phyloP scores from a whole-genome alignment of 768 basidiomycete species.

The Termitomyces sp. region DNA sequence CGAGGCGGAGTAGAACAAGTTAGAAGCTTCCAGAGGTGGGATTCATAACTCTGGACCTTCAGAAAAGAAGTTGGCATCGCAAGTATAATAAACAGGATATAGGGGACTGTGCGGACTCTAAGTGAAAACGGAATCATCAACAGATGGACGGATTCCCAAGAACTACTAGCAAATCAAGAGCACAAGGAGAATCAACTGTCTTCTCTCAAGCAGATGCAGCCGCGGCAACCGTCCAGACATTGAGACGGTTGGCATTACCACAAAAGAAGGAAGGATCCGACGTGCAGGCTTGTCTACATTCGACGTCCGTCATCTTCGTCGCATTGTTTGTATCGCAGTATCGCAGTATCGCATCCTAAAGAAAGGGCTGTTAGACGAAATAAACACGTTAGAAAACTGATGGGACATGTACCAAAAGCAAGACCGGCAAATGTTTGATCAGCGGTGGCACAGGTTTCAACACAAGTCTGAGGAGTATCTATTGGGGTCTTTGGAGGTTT shows the following conservation, averaged over 20 bases:
- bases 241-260: slow-evolving; percentile 7
- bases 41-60: background rate
- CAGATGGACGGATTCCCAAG: background rate
- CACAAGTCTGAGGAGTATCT: slow-evolving; percentile 7
- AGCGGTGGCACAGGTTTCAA: background rate
- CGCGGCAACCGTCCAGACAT: background rate
- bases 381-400: background rate
- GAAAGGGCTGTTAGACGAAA: background rate
- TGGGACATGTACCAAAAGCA: background rate
- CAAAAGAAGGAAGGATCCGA: slow-evolving; percentile 7
- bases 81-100: background rate
- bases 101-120: background rate
- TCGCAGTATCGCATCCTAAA: slow-evolving; percentile 5
- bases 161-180: background rate
- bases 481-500: too few species aligned
- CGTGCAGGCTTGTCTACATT: slow-evolving; percentile 7
- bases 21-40: background rate
- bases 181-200: background rate
- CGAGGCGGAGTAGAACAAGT: background rate
- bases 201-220: background rate
- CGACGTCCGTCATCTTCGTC: background rate
- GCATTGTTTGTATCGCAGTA: background rate
- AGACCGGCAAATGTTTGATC: slow-evolving; percentile 2
- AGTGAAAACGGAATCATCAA: background rate
- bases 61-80: background rate